These are phyloP conservation scores for Pholiota molesta DNA, from an alignment of 768 basidiomycete species.

Conservation along the genomic window DNA sequence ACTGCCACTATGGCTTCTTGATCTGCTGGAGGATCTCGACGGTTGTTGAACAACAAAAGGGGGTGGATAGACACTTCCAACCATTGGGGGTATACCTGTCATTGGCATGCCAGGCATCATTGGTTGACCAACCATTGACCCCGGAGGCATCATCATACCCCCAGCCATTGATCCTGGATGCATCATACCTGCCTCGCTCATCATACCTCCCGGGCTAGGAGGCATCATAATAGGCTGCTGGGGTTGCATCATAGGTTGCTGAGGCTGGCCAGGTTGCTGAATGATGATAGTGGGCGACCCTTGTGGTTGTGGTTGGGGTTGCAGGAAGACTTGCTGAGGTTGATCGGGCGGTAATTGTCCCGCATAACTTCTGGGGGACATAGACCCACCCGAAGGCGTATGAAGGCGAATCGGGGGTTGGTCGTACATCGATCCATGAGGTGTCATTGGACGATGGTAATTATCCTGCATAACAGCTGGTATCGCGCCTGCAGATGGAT, in stretches of 20 bases:
- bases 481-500: conserved; percentile 16
- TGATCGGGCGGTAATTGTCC: conserved; percentile 9
- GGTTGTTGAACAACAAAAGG: conserved; percentile 20
- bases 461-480: conserved; percentile 22
- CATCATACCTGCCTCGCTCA: conserved; percentile 9
- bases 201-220: conserved; percentile 13
- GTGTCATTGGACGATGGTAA: conserved; percentile 9
- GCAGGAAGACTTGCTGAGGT: conserved; percentile 13
- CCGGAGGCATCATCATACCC: conserved; percentile 13
- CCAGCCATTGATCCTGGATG: conserved; percentile 13
- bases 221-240: conserved; percentile 25
- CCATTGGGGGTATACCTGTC: conserved; percentile 14
- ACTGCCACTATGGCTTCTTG: conserved; percentile 17
- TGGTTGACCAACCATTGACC: conserved; percentile 9
- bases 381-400: conserved; percentile 14
- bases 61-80: conserved; percentile 7
- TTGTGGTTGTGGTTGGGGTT: conserved; percentile 22
- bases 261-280: conserved; percentile 26
- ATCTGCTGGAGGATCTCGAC: conserved; percentile 16
- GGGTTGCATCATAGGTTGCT: conserved; percentile 19
- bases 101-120: conserved; percentile 18
- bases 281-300: conserved; percentile 27
- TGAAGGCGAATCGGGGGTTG: conserved; percentile 8
- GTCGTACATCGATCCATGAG: conserved; percentile 2
- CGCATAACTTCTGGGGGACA: conserved; percentile 11